Conservation (phyloP, 805 yeast genomes). For the Vanderwaltozyma yarrowii region DNA sequence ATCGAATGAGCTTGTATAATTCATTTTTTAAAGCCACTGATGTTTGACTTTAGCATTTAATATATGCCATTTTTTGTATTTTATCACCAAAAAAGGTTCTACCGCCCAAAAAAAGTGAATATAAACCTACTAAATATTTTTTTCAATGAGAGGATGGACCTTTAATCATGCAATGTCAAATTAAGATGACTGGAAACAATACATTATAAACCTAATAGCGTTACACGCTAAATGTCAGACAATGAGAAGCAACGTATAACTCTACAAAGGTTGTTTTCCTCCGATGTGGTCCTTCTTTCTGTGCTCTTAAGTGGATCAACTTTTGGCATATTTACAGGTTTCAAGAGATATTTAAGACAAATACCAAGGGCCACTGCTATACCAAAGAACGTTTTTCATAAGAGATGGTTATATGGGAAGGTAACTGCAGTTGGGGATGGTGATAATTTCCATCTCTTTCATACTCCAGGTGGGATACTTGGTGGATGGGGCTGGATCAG, state of each 20-base stretch:
- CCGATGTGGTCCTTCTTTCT: slow-evolving; percentile 21
- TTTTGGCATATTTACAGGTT: slow-evolving; percentile 36
- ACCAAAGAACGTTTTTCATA: slow-evolving; percentile 38
- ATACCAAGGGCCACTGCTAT: slow-evolving; percentile 40
- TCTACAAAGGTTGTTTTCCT: slow-evolving; percentile 1
- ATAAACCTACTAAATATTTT: too few relatives aligned
- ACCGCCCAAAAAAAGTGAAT: too few relatives aligned
- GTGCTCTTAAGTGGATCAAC: slow-evolving; percentile 30
- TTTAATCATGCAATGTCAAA: too few relatives aligned
- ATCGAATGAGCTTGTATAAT: background rate
- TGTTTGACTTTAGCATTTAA: too few relatives aligned
- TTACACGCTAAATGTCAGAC: background rate
- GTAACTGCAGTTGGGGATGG: slow-evolving; percentile 94
- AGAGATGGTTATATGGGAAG: slow-evolving; percentile 47
- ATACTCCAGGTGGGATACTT: slow-evolving; percentile 81
- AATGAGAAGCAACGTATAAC: slow-evolving; percentile 1
- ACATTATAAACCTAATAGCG: too few relatives aligned
- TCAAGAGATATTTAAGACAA: slow-evolving; percentile 38
- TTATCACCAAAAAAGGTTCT: too few relatives aligned
- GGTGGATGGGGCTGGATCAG: slow-evolving; percentile 95
- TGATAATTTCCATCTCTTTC: slow-evolving; percentile 86
- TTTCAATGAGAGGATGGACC: too few relatives aligned
- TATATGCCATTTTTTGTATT: too few relatives aligned
- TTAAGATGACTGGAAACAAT: too few relatives aligned
- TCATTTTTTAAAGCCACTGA: too few relatives aligned